Evolutionary conservation across 78 protist species (phyloP).

Genomic region (Dictyostelium brefeldianum): DNA sequence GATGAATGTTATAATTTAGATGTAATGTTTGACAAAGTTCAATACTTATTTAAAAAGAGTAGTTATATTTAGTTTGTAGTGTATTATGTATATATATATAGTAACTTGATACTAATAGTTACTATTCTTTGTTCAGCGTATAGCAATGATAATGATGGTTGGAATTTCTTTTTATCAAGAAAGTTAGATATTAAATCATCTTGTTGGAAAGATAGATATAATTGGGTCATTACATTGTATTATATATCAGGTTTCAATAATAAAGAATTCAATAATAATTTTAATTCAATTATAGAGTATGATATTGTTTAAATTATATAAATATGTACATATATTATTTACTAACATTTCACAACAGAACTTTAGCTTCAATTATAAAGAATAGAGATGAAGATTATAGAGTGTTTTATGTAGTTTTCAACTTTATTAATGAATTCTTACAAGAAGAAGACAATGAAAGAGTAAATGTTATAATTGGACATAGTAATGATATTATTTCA

Average conservation of each 20-base stretch:
- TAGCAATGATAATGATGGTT: neutral
- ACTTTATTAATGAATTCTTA: conserved; percentile 3
- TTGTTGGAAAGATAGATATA: neutral
- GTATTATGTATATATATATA: too few relatives aligned
- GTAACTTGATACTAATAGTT: too few relatives aligned
- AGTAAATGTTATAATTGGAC: too few relatives aligned
- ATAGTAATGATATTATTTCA: too few relatives aligned
- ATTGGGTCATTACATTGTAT: neutral
- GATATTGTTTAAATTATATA: neutral
- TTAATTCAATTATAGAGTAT: neutral
- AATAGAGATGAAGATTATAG: neutral
- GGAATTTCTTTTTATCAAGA: conserved; percentile 1
- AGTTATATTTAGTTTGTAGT: too few relatives aligned
- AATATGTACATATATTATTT: neutral
- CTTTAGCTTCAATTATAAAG: neutral
- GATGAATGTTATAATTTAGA: neutral
- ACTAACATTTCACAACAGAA: neutral
- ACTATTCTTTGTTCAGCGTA: too few relatives aligned
- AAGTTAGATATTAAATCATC: neutral
- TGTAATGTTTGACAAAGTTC: neutral
- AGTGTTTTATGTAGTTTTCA: neutral
- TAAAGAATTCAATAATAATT: neutral
- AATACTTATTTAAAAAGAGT: neutral
- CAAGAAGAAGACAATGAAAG: too few relatives aligned
- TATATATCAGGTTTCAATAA: neutral